Percentiles rank a stretch among this genome's conserved stretches.
Evolutionary conservation across 2,329 filamentous ascomycete genomes (phyloP).

Genomic region (Thermochaetoides dissita): DNA sequence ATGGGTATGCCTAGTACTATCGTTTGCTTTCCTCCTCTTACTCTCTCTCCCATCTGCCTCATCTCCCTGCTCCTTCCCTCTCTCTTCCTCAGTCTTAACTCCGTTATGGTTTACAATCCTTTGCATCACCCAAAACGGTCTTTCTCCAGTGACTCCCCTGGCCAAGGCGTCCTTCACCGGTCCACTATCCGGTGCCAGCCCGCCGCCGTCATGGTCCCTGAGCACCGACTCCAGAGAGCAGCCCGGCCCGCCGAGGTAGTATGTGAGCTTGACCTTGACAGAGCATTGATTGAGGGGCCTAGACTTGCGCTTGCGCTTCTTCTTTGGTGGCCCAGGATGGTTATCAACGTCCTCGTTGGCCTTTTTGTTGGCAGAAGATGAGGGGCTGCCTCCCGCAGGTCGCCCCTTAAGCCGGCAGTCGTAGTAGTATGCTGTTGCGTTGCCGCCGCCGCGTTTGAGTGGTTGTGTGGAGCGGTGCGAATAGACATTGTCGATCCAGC

Average conservation of each 20-base stretch:
- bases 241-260: constrained; percentile 48
- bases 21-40: constrained; percentile 48
- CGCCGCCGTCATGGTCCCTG: neutral
- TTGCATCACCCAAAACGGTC: constrained; percentile 60
- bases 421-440: constrained; percentile 69
- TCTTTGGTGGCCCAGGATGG: constrained; percentile 33
- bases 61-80: too few species aligned
- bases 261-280: constrained; percentile 76
- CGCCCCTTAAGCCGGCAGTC: constrained; percentile 71
- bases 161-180: constrained; percentile 19
- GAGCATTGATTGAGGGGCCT: constrained; percentile 68
- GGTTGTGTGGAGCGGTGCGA: constrained; percentile 69
- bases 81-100: too few species aligned
- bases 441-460: constrained; percentile 45
- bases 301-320: constrained; percentile 65
- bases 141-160: constrained; percentile 27
- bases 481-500: constrained; percentile 73
- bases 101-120: constrained; percentile 35
- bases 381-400: constrained; percentile 40
- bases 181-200: constrained; percentile 13
- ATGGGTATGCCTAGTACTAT: constrained; percentile 47
- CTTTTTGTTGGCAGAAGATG: too few species aligned
- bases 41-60: constrained; percentile 49
- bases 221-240: constrained; percentile 16
- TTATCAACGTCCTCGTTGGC: too few species aligned